phyloP scores from a whole-genome alignment of 179 eudicot genomes.

The Pouteria campechiana region DNA sequence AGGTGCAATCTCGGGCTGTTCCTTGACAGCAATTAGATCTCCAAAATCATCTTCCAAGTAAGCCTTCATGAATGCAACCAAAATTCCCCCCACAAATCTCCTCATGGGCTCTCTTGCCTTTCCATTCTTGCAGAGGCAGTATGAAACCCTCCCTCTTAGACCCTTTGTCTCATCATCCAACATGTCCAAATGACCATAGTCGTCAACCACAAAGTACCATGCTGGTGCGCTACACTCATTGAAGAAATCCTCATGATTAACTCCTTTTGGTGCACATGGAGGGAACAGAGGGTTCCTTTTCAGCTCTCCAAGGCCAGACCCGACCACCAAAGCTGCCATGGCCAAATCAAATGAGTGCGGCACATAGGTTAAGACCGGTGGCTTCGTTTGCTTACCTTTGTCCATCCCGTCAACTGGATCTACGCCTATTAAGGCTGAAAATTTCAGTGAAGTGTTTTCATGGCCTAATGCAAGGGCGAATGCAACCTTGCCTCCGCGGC shows the following conservation, averaged over 20 bases:
- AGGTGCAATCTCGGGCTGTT: constrained; percentile 23
- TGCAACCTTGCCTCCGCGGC: constrained; percentile 82
- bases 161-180: constrained; percentile 64
- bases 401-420: constrained; percentile 87
- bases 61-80: constrained; percentile 60
- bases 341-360: constrained; percentile 53
- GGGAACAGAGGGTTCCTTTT: constrained; percentile 49
- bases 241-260: constrained; percentile 58
- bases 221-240: constrained; percentile 48
- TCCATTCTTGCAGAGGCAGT: constrained; percentile 73
- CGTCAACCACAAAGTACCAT: constrained; percentile 54
- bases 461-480: constrained; percentile 37
- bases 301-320: constrained; percentile 56
- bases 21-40: constrained; percentile 24
- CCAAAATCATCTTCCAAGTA: constrained; percentile 37
- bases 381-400: constrained; percentile 55
- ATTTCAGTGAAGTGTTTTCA: constrained; percentile 15
- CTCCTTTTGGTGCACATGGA: constrained; percentile 74
- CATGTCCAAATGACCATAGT: constrained; percentile 68
- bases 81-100: constrained; percentile 60
- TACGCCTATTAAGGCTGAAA: constrained; percentile 57
- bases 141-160: constrained; percentile 38
- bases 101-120: constrained; percentile 72
- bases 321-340: constrained; percentile 41
- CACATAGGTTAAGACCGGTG: constrained; percentile 44